Evolutionary conservation across 805 yeast species (phyloP).

Genomic region (Blastobotrys chiropterorum): DNA sequence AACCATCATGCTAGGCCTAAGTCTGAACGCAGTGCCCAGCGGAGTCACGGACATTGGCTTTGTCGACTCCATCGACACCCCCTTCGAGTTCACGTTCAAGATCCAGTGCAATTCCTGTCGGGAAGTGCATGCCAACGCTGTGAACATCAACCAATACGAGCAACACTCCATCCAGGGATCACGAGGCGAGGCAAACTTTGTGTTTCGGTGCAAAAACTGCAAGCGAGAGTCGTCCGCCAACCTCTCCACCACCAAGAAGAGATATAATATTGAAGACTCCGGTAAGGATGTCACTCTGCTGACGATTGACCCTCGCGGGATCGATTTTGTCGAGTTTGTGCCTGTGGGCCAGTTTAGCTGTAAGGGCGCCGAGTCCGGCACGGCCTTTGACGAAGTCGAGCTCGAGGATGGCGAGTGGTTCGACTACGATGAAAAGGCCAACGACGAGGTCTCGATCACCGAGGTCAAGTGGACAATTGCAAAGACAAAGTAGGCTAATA

Average conservation of each 20-base stretch:
- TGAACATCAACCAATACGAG: constrained; percentile 59
- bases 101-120: constrained; percentile 71
- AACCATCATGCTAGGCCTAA: constrained; percentile 28
- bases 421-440: constrained; percentile 85
- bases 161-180: constrained; percentile 48
- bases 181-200: constrained; percentile 78
- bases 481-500: constrained; percentile 13
- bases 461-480: constrained; percentile 64
- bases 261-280: constrained; percentile 36
- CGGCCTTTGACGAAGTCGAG: constrained; percentile 59
- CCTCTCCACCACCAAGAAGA: constrained; percentile 22
- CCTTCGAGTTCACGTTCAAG: constrained; percentile 71
- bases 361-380: constrained; percentile 44
- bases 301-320: constrained; percentile 80
- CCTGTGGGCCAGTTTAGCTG: constrained; percentile 61
- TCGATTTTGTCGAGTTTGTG: constrained; percentile 61
- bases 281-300: constrained; percentile 45
- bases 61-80: constrained; percentile 49
- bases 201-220: constrained; percentile 69
- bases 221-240: constrained; percentile 32
- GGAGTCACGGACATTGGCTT: constrained; percentile 55
- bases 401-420: constrained; percentile 83
- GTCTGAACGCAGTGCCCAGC: constrained; percentile 41
- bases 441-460: constrained; percentile 73
- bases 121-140: constrained; percentile 64